These are phyloP conservation scores for Crithidia mellificae DNA, from an alignment of 208 protist genomes.

Conservation along the genomic window DNA sequence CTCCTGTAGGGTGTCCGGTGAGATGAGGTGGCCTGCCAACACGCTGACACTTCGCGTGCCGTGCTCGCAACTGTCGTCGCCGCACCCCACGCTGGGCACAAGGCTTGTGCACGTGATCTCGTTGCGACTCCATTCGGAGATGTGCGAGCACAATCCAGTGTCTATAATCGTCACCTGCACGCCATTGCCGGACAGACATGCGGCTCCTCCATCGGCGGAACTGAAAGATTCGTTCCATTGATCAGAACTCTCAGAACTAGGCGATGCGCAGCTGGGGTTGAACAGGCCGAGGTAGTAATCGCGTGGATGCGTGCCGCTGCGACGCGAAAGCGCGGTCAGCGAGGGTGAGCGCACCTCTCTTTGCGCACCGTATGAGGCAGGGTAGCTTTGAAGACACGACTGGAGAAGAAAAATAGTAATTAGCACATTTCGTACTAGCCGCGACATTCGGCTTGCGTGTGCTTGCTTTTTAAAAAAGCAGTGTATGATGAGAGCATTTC, in stretches of 20 bases:
- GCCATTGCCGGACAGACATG: constrained; percentile 43
- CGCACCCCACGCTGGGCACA: constrained; percentile 57
- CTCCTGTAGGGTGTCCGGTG: neutral
- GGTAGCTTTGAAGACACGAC: too few relatives aligned
- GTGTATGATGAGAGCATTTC: too few relatives aligned
- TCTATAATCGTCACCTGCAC: constrained; percentile 71
- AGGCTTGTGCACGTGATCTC: constrained; percentile 56
- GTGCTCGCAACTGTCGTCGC: constrained; percentile 90
- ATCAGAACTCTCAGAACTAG: neutral
- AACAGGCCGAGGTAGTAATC: constrained; percentile 30
- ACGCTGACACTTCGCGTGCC: constrained; percentile 97
- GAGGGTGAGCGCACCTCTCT: neutral
- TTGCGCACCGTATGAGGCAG: neutral
- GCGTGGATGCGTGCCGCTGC: constrained; percentile 18
- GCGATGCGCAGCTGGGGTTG: constrained; percentile 12
- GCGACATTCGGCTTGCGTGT: too few relatives aligned
- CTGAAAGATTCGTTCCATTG: too few relatives aligned
- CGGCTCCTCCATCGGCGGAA: neutral
- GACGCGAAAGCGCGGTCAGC: neutral
- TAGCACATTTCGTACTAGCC: too few relatives aligned
- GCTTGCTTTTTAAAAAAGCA: too few relatives aligned
- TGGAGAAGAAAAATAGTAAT: too few relatives aligned
- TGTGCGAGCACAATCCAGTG: constrained; percentile 43
- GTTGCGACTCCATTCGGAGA: constrained; percentile 28
- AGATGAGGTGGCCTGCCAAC: constrained; percentile 66